These are phyloP conservation scores for Phaffia rhodozyma DNA, from an alignment of 1,284 basidiomycete species.

Conservation along the genomic window DNA sequence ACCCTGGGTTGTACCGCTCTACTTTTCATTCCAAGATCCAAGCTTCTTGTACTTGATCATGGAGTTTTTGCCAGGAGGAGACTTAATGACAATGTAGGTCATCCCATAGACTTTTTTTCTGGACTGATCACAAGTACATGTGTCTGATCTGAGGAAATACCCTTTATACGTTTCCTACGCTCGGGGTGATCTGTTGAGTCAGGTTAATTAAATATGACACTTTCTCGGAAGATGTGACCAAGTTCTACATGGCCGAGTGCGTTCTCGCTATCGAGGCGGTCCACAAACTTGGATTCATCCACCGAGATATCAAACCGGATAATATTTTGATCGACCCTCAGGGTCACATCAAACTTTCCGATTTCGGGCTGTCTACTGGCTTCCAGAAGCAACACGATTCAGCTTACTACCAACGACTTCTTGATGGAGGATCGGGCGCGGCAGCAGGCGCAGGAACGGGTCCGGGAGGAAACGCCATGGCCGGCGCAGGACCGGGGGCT, in stretches of 20 bases:
- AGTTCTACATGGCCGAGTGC: slow-evolving; percentile 99
- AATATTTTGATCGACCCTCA: slow-evolving; percentile 93
- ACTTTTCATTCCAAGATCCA: slow-evolving; percentile 97
- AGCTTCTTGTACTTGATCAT: slow-evolving; percentile 95
- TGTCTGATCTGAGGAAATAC: slow-evolving; percentile 25
- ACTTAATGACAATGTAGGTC: slow-evolving; percentile 62
- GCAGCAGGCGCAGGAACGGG: slow-evolving; percentile 21
- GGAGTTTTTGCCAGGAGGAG: slow-evolving; percentile 97
- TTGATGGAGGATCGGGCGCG: slow-evolving; percentile 45
- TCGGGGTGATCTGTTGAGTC: slow-evolving; percentile 24
- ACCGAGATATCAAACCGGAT: slow-evolving; percentile 96
- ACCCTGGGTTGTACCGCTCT: slow-evolving; percentile 95
- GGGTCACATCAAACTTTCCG: slow-evolving; percentile 89
- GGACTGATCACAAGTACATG: neutral
- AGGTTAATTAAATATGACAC: slow-evolving; percentile 99
- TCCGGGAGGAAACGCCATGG: slow-evolving; percentile 15
- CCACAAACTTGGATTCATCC: slow-evolving; percentile 97
- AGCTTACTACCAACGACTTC: slow-evolving; percentile 84
- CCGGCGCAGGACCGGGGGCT: slow-evolving; percentile 27
- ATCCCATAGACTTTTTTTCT: neutral
- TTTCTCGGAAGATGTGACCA: slow-evolving; percentile 94
- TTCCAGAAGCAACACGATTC: slow-evolving; percentile 92
- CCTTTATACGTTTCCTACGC: neutral
- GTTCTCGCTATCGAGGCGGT: slow-evolving; percentile 96
- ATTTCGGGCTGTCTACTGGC: slow-evolving; percentile 88